phyloP scores from a whole-genome alignment of 306 rosid genomes.

The Arachis stenosperma region DNA sequence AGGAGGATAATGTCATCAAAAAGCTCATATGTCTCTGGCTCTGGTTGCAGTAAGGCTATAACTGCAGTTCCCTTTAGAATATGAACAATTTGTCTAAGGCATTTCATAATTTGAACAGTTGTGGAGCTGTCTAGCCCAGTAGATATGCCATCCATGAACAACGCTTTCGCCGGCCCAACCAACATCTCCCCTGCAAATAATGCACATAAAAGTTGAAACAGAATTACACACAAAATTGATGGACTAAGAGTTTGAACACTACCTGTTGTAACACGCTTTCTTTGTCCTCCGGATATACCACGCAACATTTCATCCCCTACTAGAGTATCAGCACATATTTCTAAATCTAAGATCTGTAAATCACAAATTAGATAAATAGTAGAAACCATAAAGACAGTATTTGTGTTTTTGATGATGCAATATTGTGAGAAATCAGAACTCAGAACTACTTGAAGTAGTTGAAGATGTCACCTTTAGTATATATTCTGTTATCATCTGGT shows the following conservation, averaged over 20 bases:
- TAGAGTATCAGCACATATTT: slow-evolving; percentile 58
- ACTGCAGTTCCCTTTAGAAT: slow-evolving; percentile 47
- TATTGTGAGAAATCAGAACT: not conserved
- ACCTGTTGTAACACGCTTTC: slow-evolving; percentile 60
- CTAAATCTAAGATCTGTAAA: slow-evolving; percentile 48
- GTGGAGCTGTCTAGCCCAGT: slow-evolving; percentile 62
- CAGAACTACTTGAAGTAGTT: not conserved
- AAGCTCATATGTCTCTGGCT: slow-evolving; percentile 55
- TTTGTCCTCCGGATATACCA: slow-evolving; percentile 61
- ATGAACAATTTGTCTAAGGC: slow-evolving; percentile 46
- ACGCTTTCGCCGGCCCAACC: slow-evolving; percentile 54
- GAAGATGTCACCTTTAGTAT: slow-evolving; percentile 47
- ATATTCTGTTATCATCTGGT: slow-evolving; percentile 50
- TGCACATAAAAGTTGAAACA: not conserved
- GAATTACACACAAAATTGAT: not conserved
- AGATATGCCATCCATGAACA: slow-evolving; percentile 63
- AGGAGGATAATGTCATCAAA: slow-evolving; percentile 58
- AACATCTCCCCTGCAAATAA: slow-evolving; percentile 56
- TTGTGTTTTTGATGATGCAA: not conserved
- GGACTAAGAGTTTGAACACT: slow-evolving; percentile 6
- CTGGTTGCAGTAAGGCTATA: slow-evolving; percentile 55
- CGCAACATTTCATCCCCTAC: slow-evolving; percentile 71
- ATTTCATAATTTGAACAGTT: slow-evolving; percentile 52
- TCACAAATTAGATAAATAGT: not conserved
- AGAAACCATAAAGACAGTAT: not conserved